Percentiles rank a stretch among this genome's conserved stretches.
Evolutionary conservation across 352 stramenopile species (phyloP).

Genomic region (Thraustotheca clavata): DNA sequence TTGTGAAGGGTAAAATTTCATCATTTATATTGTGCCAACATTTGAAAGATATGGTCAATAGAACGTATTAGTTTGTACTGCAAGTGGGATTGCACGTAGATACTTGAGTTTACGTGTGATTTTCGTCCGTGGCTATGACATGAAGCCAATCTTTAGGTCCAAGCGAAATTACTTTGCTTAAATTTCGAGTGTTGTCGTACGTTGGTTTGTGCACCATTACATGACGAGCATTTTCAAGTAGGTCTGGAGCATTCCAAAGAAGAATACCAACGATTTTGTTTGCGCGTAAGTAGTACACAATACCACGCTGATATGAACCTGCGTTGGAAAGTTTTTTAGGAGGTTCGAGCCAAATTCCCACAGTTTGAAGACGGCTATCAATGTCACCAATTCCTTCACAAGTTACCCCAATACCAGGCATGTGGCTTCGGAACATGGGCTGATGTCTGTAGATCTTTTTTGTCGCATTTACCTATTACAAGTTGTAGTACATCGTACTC

Average conservation of each 20-base stretch:
- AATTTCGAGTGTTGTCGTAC: conserved; percentile 63
- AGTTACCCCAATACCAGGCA: conserved; percentile 59
- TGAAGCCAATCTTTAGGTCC: conserved; percentile 85
- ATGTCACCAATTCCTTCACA: conserved; percentile 85
- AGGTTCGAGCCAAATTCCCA: conserved; percentile 74
- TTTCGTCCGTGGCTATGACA: conserved; percentile 34
- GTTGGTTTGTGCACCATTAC: conserved; percentile 64
- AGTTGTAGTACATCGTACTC: neutral
- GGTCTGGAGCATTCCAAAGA: conserved; percentile 83
- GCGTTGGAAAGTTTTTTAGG: neutral
- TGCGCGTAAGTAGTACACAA: conserved; percentile 87
- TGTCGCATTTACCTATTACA: conserved; percentile 23
- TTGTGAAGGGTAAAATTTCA: too few relatives aligned
- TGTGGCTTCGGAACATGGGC: conserved; percentile 76
- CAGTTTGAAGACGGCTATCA: conserved; percentile 56
- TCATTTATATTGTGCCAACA: too few relatives aligned
- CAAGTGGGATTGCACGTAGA: too few relatives aligned
- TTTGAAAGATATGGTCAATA: too few relatives aligned
- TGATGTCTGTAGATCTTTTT: conserved; percentile 84
- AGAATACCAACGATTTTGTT: conserved; percentile 88
- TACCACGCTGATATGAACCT: conserved; percentile 56
- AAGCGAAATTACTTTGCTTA: conserved; percentile 77
- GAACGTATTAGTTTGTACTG: too few relatives aligned
- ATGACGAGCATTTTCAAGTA: conserved; percentile 78
- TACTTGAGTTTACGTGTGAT: neutral